Evolutionary conservation across 441 rosid species (phyloP), one percentile per base, ranked within the genome.

Genomic region (Croton laevigatus): DNA sequence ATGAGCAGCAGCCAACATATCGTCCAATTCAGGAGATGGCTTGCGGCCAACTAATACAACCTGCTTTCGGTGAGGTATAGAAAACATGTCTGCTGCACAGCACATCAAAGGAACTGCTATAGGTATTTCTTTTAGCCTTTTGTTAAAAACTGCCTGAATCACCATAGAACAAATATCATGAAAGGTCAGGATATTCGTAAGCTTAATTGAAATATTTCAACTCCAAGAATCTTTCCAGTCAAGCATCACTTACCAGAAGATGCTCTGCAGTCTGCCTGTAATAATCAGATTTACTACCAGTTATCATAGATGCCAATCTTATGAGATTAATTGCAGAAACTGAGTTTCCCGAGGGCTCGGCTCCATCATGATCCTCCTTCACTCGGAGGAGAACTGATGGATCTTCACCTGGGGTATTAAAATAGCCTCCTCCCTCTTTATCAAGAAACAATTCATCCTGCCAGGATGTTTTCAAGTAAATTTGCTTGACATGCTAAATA

Each of bases 331-430:
- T 85, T 44, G 88, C 93, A 49, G 99, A 86, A 63, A 91, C 91
- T 0, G 97, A 94, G 81, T 91, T 94, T 58, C 99, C 97, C 0
- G 98, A 94, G 60, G 99, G 97, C 77, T 94, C 99, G 40, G 97
- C 97, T 12, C 99, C 99, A 74, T 94, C 97, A 51, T 94, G 93
- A 75, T 94, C 97, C 76, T 94, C 99, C 88, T 91, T 94, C 44
- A 94, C 93, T 65, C 97, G 88, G 42, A 90, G 89, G 51, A 94
- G 94, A 79, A 94, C 90, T 0, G 97, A 91, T 57, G 97, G 87
- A 68, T 94, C 97, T 81, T 88, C 91, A 49, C 99, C 98, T 42
- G 89, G 55, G 23, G 97, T 91, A 67, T 94, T 94, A 57, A 88
- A 91, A 80, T 90, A 94, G 46, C 90, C 98, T 37, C 98, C 98